Evolutionary conservation across 495 filamentous ascomycete genomes (phyloP).

Genomic region (Penicillium crystallinum): DNA sequence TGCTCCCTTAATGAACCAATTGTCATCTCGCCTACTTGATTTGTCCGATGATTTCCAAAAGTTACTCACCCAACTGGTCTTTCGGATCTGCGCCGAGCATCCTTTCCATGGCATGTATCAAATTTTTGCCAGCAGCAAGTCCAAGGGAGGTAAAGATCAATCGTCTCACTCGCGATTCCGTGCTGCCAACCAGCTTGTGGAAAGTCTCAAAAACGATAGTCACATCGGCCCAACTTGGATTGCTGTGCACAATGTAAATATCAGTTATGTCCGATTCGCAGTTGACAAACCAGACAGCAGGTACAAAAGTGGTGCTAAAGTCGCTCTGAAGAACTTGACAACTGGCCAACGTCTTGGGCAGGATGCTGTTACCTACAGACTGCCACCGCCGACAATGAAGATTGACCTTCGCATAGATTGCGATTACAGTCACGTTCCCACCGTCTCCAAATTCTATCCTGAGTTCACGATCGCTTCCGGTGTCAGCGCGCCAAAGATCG

Average conservation of each 20-base stretch:
- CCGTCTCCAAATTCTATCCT: slow-evolving; percentile 60
- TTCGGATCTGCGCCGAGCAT: slow-evolving; percentile 81
- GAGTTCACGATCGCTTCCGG: slow-evolving; percentile 82
- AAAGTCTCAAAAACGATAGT: slow-evolving; percentile 50
- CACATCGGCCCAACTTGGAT: slow-evolving; percentile 50
- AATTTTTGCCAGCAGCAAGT: slow-evolving; percentile 74
- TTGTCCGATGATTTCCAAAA: slow-evolving; percentile 64
- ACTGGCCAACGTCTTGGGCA: slow-evolving; percentile 54
- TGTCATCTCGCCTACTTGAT: slow-evolving; percentile 82
- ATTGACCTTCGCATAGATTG: slow-evolving; percentile 66
- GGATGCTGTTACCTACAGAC: slow-evolving; percentile 50
- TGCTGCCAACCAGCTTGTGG: slow-evolving; percentile 64
- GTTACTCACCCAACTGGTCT: slow-evolving; percentile 64
- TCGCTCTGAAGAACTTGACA: slow-evolving; percentile 53
- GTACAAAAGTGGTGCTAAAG: slow-evolving; percentile 62
- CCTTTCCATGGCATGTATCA: slow-evolving; percentile 96
- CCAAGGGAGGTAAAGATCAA: slow-evolving; percentile 62
- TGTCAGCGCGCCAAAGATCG: slow-evolving; percentile 85
- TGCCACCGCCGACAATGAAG: slow-evolving; percentile 88
- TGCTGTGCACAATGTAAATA: slow-evolving; percentile 65
- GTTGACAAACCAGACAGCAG: slow-evolving; percentile 53
- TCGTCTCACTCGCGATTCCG: slow-evolving; percentile 63
- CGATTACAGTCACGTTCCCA: slow-evolving; percentile 72
- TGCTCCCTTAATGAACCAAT: slow-evolving; percentile 88
- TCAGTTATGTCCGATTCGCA: slow-evolving; percentile 68